phyloP scores from a whole-genome alignment of 2,329 filamentous ascomycete genomes.

The Cladophialophora bantiana region DNA sequence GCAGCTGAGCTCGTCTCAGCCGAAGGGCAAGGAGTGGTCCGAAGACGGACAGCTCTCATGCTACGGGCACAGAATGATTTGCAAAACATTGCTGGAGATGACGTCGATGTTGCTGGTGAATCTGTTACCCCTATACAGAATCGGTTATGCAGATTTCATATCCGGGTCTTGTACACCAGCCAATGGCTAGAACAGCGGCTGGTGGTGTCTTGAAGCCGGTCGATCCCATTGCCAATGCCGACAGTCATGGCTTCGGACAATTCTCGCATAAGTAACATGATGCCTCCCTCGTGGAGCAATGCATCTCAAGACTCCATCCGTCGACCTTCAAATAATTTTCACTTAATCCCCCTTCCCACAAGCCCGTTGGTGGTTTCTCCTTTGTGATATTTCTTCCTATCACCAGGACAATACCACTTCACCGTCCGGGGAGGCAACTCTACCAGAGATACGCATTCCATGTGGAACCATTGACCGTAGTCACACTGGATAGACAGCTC shows the following conservation, averaged over 20 bases:
- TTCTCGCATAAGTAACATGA: not conserved
- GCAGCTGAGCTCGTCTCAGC: too few relatives aligned
- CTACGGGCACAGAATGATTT: not conserved
- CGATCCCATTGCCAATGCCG: not conserved
- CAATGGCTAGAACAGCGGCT: not conserved
- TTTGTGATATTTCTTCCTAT: conserved; percentile 58
- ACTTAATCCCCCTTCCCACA: conserved; percentile 40
- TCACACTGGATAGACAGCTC: conserved; percentile 59
- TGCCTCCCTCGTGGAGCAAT: not conserved
- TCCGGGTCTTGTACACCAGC: not conserved
- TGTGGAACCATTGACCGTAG: conserved; percentile 70
- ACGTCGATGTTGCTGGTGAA: not conserved
- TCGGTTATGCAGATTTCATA: not conserved
- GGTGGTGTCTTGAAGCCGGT: not conserved
- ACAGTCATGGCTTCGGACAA: not conserved
- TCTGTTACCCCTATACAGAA: not conserved
- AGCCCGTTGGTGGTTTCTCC: conserved; percentile 43
- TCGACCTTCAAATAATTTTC: not conserved
- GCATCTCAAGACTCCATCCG: not conserved
- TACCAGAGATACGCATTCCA: conserved; percentile 65
- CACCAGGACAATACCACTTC: conserved; percentile 72
- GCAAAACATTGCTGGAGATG: not conserved
- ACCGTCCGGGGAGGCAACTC: conserved; percentile 66
- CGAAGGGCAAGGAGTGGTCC: not conserved
- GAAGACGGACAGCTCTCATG: not conserved